Evolutionary conservation across 257 asterid genomes (phyloP).

Genomic region (Nicotiana sylvestris): DNA sequence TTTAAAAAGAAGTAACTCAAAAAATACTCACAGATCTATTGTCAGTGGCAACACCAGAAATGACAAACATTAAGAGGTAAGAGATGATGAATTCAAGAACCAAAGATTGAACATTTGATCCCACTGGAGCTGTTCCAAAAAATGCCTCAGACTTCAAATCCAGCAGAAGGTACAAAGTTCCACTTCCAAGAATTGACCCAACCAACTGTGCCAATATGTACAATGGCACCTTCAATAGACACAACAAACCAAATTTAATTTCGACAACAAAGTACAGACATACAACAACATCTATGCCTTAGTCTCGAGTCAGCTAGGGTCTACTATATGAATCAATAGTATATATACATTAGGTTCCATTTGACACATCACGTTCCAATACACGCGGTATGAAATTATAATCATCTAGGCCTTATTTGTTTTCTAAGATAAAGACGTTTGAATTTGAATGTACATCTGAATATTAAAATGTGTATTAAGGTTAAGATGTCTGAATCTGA

Average conservation of each 20-base stretch:
- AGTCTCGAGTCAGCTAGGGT: neutral
- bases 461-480: too few relatives aligned
- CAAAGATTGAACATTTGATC: conserved; percentile 49
- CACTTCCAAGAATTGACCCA: conserved; percentile 60
- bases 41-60: conserved; percentile 71
- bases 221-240: conserved; percentile 47
- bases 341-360: neutral
- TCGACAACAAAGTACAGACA: neutral
- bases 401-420: neutral
- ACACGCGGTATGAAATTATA: neutral
- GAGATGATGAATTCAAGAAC: conserved; percentile 50
- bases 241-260: neutral
- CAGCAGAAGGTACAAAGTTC: conserved; percentile 45
- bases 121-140: conserved; percentile 45
- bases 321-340: neutral
- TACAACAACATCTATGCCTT: neutral
- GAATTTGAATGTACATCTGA: too few relatives aligned
- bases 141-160: conserved; percentile 31
- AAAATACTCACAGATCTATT: conserved; percentile 47
- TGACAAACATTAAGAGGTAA: conserved; percentile 61
- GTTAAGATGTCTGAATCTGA: too few relatives aligned
- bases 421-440: too few relatives aligned
- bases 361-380: too few relatives aligned
- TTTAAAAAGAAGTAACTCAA: neutral
- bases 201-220: conserved; percentile 49